Conservation (phyloP, 2,329 filamentous ascomycete genomes). For the Fusarium napiforme region DNA sequence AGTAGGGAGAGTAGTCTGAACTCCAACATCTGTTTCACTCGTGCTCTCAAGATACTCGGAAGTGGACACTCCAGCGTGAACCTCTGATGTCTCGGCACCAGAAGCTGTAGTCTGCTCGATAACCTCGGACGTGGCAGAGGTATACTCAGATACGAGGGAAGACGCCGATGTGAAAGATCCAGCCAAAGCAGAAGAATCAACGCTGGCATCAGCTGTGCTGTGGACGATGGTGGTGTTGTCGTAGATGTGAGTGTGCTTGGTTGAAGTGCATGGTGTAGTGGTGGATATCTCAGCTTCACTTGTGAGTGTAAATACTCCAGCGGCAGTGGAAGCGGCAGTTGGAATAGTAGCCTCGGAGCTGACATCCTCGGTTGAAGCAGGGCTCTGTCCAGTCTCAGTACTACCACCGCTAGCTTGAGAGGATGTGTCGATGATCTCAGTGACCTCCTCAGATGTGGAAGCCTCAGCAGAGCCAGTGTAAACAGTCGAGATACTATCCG, state of each 20-base stretch:
- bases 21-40: not conserved
- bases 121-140: not conserved
- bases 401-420: not conserved
- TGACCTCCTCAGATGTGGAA: not conserved
- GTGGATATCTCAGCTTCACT: not conserved
- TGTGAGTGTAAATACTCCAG: not conserved
- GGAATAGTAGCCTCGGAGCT: not conserved
- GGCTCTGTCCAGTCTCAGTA: slow-evolving; percentile 9
- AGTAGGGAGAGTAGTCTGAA: not conserved
- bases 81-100: not conserved
- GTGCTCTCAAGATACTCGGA: not conserved
- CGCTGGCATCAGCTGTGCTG: slow-evolving; percentile 2
- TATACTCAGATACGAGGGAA: not conserved
- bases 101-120: not conserved
- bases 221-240: slow-evolving; percentile 28
- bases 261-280: slow-evolving; percentile 18
- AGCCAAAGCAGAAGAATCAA: slow-evolving; percentile 23
- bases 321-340: not conserved
- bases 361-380: not conserved
- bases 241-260: slow-evolving; percentile 28
- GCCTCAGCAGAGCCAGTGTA: not conserved
- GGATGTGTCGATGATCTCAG: not conserved
- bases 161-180: slow-evolving; percentile 3
- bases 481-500: slow-evolving; percentile 6
- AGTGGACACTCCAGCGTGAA: not conserved